Base-by-base conservation (phyloP, 2,329 filamentous ascomycete genomes). In the Venturia nashicola region DNA sequence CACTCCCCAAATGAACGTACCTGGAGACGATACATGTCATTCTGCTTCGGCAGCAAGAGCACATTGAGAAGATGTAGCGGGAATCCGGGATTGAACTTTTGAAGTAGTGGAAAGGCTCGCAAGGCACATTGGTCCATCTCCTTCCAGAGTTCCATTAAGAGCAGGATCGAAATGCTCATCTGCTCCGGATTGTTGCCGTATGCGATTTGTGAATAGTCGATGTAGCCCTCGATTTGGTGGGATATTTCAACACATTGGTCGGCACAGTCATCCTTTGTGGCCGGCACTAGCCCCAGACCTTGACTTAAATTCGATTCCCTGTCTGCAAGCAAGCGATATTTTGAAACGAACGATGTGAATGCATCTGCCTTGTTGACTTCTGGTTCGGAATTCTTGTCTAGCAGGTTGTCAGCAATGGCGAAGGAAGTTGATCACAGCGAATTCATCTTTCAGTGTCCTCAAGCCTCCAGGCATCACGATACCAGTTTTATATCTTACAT, bases 61-160 rank as follows among this genome's bases (percentile, higher is more conserved):
- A 79, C 74, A 68, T 88, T 78, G 0, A 89, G 72, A 0, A 81
- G 68, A 3, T 79, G 74, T 0, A 80, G 72, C 0, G 71, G 66
- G 59, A 89, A 81, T 0, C 76, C 73, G 0, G 85, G 82, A 16
- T 80, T 75, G 61, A 80, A 85, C 0, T 82, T 72, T 0, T 59
- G 39, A 0, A 89, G 71, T 0, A 86, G 69, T 0, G 80, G 79
- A 59, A 76, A 83, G 0, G 66, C 65, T 0, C 55, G 11, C 0
- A 76, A 71, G 0, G 80, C 79, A n/a, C 69, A 71, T 14, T 73
- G 68, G 66, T 89, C 86, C 70, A 87, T 77, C 1, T 70, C 68
- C 3, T 81, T 69, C 86, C 85, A 89, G 0, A 86, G 67, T 61
- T 83, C 80, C 69, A 88, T 79, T 0, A 84, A 54, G 7, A 73